Conservation (phyloP, 257 asterid species). For the Avicennia marina region DNA sequence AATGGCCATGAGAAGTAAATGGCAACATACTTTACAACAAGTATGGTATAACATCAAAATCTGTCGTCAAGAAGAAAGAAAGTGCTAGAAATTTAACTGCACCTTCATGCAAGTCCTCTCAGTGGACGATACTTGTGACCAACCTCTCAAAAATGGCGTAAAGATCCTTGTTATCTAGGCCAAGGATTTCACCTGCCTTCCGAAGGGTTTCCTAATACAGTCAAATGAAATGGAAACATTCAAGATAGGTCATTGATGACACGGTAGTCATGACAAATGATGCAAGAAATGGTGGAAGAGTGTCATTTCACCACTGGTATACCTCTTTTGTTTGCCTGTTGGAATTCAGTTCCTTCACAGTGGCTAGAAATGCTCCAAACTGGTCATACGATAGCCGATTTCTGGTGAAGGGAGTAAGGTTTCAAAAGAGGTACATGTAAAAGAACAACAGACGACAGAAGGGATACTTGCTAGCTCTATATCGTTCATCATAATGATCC, state of each 20-base stretch:
- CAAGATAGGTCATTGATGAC: background rate
- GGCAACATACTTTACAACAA: too few species aligned
- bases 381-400: slow-evolving; percentile 84
- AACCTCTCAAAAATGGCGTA: slow-evolving; percentile 74
- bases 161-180: slow-evolving; percentile 85
- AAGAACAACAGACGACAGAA: too few species aligned
- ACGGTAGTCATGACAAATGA: background rate
- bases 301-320: background rate
- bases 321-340: slow-evolving; percentile 96
- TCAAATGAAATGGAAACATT: background rate
- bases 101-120: too few species aligned
- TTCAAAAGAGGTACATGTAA: too few species aligned
- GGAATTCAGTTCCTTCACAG: slow-evolving; percentile 88
- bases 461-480: too few species aligned
- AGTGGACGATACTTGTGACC: slow-evolving; percentile 65
- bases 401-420: slow-evolving; percentile 30
- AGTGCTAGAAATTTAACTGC: too few species aligned
- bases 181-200: slow-evolving; percentile 84
- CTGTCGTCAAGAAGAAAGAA: too few species aligned
- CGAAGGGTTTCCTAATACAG: slow-evolving; percentile 60
- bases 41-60: too few species aligned
- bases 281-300: background rate
- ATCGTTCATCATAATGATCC: too few species aligned
- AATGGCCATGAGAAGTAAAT: too few species aligned
- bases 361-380: slow-evolving; percentile 82